A percentile compares a stretch with the other conserved stretches of the same genome.
Conservation (phyloP, 129 eudicot species). For the Deinandra increscens region DNA sequence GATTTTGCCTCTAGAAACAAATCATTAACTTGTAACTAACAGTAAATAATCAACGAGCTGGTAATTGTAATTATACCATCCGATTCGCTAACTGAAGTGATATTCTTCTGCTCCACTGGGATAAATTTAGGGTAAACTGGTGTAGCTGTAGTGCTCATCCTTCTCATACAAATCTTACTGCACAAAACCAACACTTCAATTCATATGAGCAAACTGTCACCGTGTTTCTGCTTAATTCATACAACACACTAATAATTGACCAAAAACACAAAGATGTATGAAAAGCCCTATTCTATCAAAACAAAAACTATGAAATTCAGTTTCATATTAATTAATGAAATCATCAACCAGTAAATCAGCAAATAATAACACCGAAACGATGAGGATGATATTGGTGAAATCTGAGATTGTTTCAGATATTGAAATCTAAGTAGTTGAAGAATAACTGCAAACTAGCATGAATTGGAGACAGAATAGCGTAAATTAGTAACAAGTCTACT, state of each 20-base stretch:
- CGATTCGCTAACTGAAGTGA: slow-evolving; percentile 56
- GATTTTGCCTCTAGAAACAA: background rate
- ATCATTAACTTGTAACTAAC: background rate
- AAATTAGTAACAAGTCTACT: slow-evolving; percentile 11
- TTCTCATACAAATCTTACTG: slow-evolving; percentile 49
- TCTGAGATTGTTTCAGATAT: slow-evolving; percentile 8
- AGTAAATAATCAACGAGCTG: background rate
- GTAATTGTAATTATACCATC: slow-evolving; percentile 44
- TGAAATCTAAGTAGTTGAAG: background rate
- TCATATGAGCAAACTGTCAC: background rate
- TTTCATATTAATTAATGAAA: background rate
- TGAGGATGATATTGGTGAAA: background rate
- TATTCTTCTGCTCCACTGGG: slow-evolving; percentile 61
- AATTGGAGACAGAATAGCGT: slow-evolving; percentile 12
- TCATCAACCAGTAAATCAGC: too few species aligned
- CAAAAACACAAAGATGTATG: background rate
- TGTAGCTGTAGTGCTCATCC: slow-evolving; percentile 48
- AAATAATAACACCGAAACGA: too few species aligned
- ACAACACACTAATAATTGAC: background rate
- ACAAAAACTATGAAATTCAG: background rate
- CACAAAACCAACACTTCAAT: slow-evolving; percentile 27
- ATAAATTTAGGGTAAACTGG: slow-evolving; percentile 64
- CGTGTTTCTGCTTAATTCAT: background rate
- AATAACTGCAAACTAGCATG: background rate
- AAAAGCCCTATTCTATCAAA: background rate